phyloP scores from a whole-genome alignment of 176 grass and related monocot species.

The Oryza rufipogon region DNA sequence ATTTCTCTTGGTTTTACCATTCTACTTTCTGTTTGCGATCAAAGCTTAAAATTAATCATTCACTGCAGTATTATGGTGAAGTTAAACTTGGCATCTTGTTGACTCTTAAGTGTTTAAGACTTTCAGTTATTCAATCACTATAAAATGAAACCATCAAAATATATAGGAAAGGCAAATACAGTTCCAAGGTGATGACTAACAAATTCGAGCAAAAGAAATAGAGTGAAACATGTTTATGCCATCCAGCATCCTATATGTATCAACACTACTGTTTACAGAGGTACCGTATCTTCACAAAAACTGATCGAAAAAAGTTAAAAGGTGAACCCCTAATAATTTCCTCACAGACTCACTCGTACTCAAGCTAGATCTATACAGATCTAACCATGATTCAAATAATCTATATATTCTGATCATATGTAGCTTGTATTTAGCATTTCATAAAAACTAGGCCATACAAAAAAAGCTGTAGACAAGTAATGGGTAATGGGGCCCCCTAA shows the following conservation, averaged over 20 bases:
- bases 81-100: not conserved
- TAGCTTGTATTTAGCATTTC: not conserved
- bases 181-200: not conserved
- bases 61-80: not conserved
- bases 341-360: not conserved
- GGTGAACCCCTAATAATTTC: not conserved
- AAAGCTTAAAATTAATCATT: not conserved
- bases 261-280: no score
- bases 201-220: not conserved
- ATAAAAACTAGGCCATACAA: no score
- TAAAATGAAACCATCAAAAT: not conserved
- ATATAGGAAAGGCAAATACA: not conserved
- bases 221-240: not conserved
- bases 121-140: not conserved
- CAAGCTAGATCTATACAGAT: not conserved
- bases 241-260: no score
- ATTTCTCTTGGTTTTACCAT: slow-evolving; percentile 6
- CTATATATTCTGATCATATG: not conserved
- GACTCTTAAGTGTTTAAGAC: not conserved
- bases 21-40: not conserved
- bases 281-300: not conserved
- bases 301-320: not conserved
- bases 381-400: not conserved
- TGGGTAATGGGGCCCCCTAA: not conserved
- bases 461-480: no score